These are phyloP conservation scores for Boletellus deceptivus DNA, from an alignment of 1,284 basidiomycete species.

Conservation along the genomic window DNA sequence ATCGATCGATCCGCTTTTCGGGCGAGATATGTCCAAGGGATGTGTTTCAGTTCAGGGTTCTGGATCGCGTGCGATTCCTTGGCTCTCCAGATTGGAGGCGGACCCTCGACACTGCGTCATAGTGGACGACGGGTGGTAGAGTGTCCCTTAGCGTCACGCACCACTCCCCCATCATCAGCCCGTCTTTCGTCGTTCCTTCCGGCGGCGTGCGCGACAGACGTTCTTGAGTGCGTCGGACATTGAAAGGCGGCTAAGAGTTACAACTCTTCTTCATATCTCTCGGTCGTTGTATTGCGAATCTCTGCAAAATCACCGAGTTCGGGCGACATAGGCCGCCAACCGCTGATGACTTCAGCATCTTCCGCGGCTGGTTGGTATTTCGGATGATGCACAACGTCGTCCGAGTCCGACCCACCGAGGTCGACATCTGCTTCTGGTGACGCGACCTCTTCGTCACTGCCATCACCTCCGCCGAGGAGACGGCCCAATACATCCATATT, in stretches of 20 bases:
- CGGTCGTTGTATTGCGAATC: slow-evolving; percentile 13
- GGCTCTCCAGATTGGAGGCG: neutral
- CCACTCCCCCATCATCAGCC: neutral
- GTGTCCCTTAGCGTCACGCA: slow-evolving; percentile 9
- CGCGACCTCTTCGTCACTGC: slow-evolving; percentile 6
- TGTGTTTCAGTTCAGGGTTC: neutral
- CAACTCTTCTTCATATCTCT: slow-evolving; percentile 33
- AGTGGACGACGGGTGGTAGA: neutral
- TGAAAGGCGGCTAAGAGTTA: slow-evolving; percentile 8
- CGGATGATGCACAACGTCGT: neutral
- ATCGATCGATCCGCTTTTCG: slow-evolving; percentile 14
- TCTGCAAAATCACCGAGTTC: slow-evolving; percentile 16
- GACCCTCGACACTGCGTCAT: slow-evolving; percentile 31
- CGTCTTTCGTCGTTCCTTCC: no score
- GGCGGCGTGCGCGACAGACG: neutral
- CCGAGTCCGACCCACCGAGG: slow-evolving; percentile 7
- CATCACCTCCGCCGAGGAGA: slow-evolving; percentile 26
- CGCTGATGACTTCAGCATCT: slow-evolving; percentile 34
- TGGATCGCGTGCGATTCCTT: neutral
- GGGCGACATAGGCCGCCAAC: slow-evolving; percentile 40
- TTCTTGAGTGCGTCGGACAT: slow-evolving; percentile 1
- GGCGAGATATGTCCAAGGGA: slow-evolving; percentile 8
- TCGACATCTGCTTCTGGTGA: slow-evolving; percentile 11
- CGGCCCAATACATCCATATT: slow-evolving; percentile 39
- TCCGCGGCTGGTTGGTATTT: slow-evolving; percentile 9